Evolutionary conservation across 2,329 filamentous ascomycete species (phyloP), one percentile per base, ranked within the genome.

Genomic region (Alternaria ethzedia): DNA sequence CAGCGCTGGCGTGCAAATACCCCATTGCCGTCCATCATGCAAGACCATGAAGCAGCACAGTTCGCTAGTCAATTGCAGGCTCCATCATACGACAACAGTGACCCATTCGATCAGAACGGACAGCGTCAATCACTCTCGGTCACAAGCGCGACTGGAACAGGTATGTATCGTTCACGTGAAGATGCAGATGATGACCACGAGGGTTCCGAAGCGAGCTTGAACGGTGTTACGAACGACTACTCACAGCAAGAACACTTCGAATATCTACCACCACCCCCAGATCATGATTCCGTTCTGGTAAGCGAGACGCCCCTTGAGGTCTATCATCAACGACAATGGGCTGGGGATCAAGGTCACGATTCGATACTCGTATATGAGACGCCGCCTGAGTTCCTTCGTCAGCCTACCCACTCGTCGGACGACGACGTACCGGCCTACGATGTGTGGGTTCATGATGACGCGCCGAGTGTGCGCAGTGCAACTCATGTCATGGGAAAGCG

Each of bases 11-110:
- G 64, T 23, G 55, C 54, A 46, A 66, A 62, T 13, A 64, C 64
- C 5, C 57, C 68, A n/a, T 56, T 70, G 8, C 69, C 65, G 41
- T 65, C 60, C 6, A 71, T 71, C 12, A 17, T 32, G 23, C 60
- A 67, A 44, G 57, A 63, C 23, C 44, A 49, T 28, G 57, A 66
- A 23, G 30, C 25, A 11, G 30, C 46, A 10, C 63, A 68, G 12
- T 63, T 61, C 21, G 61, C 67, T 25, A 64, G 56, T 45, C 67
- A 63, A 25, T 26, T 45, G n/a, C 28, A 20, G 26, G 46, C 51
- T 6, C 17, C 21, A 11, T 50, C 45, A 1, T 30, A 36, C 17
- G 6, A 36, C 13, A 15, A n/a, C 21, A 12, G 10, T 20, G n/a
- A 9, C 5, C 13, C 9, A 26, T 11, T n/a, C 5, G 8, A 10